Evolutionary conservation across 768 basidiomycete genomes (phyloP), one percentile per base, ranked within the genome.

Genomic region (Clitopilus hobsonii): DNA sequence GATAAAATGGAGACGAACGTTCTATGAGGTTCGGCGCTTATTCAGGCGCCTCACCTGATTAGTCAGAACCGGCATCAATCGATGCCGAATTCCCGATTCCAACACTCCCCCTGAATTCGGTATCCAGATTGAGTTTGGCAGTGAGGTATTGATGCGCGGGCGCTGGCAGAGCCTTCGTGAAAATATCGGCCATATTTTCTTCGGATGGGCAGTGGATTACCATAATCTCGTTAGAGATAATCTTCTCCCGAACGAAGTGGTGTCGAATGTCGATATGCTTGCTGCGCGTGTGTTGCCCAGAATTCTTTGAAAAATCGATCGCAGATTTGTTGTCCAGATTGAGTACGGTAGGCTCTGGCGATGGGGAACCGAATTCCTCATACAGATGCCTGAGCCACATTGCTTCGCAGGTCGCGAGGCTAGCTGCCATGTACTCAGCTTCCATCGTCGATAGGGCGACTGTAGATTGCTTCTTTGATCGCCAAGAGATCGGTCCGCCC

Each of bases 211-310:
- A 59, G 56, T 74, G 70, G 8, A 30, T 24, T 2, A 77, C 24
- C 0, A 11, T 18, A 22, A 79, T 30, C 0, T 65, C 56, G 1
- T 61, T 52, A 6, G 58, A 49, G 3, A 66, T 60, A 3, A 78
- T 61, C 1, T 55, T 56, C 54, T 79, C 67, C 1, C 70, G 65
- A n/a, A 77, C 54, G 52, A 66, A 74, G 56, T 79, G 74, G 54
- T 72, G 67, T 3, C 64, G 55, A 11, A 76, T 67, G 24, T 76
- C 71, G 54, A 80, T 73, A 61, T 79, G 79, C 58, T 76, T 79
- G 7, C 68, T 65, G 16, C 70, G 60, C 1, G 61, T 49, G 53
- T 80, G 76, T 53, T 66, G 65, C 1, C 59, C 45, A 0, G 74
- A 65, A 50, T 79, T 72, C 5, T 65, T 56, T 0, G 71, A 56